Evolutionary conservation across 163 green algal species (phyloP), one percentile per base, ranked within the genome.

Genomic region (Trebouxia gelatinosa): DNA sequence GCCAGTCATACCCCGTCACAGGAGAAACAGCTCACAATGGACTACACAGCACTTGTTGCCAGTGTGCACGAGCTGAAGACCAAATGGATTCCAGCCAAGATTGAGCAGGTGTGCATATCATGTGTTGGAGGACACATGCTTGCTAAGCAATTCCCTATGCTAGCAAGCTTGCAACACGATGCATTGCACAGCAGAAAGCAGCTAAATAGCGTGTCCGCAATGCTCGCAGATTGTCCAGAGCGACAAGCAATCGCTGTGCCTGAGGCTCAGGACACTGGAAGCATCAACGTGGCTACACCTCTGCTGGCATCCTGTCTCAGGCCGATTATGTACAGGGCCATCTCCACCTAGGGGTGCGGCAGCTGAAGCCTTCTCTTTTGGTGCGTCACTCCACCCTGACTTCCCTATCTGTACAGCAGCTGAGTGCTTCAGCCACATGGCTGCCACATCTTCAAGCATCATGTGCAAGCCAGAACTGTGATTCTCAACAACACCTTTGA

Each of bases 71-170:
- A 92, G 75, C 65, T 92, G 29, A 37, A 67, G 35, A n/a, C 7
- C 2, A 21, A 50, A 1, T 92, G 88, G 88, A 80, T 91, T 40
- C 88, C 88, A 7, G 78, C 85, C 34, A 92, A 91, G 71, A 83
- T 91, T 3, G 86, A 91, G 35, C 83, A 91, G 85, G 87, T 90
- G 51, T 6, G n/a, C n/a, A n/a, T n/a, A n/a, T n/a, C n/a, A n/a
- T n/a, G n/a, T n/a, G n/a, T n/a, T n/a, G n/a, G n/a, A n/a, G n/a
- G 7, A 46, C 32, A 62, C 16, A 6, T 66, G 38, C 57, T 57
- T 26, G 29, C 16, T 58, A 6, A 32, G 16, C 29, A 37, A 21
- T 66, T 6, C 1, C 19, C 57, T 35, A 2, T 66, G 26, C 26
- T 2, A 66, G 57, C 11, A 29, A 66, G 57, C 19, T 66, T 35